A percentile compares a stretch with the other conserved stretches of the same genome.
Evolutionary conservation across 139 green algal genomes (phyloP).

Genomic region (Chlamydomonas sphaeroides): DNA sequence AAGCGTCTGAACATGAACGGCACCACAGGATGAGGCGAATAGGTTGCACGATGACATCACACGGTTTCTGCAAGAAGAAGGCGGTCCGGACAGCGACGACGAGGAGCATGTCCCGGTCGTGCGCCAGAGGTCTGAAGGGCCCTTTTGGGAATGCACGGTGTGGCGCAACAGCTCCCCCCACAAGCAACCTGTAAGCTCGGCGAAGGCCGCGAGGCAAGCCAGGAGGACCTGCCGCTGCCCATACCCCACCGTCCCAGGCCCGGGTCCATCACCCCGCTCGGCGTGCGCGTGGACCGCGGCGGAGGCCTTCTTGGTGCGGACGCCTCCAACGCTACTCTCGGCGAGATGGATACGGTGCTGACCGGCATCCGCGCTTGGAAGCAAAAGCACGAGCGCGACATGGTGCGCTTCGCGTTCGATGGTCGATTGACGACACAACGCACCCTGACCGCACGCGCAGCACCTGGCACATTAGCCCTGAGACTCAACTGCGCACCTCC

Average conservation of each 20-base stretch:
- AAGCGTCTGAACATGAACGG: not conserved
- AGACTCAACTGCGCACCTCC: too few relatives aligned
- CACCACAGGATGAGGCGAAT: constrained; percentile 4
- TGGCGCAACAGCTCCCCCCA: not conserved
- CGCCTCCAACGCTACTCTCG: not conserved
- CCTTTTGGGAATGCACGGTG: too few relatives aligned
- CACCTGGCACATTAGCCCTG: too few relatives aligned
- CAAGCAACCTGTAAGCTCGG: not conserved
- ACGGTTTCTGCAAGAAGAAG: constrained; percentile 9
- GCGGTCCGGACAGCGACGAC: constrained; percentile 5
- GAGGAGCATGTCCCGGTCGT: not conserved
- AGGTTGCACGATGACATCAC: constrained; percentile 5
- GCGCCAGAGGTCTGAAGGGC: not conserved
- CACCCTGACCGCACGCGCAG: too few relatives aligned
- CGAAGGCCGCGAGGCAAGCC: too few relatives aligned
- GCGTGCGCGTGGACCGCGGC: constrained; percentile 31
- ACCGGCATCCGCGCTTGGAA: constrained; percentile 29
- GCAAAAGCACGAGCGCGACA: constrained; percentile 39
- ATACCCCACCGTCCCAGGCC: not conserved
- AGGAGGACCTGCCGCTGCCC: not conserved
- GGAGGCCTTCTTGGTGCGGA: not conserved
- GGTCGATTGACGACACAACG: too few relatives aligned
- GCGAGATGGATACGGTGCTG: constrained; percentile 23
- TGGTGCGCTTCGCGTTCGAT: too few relatives aligned
- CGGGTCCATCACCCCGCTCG: constrained; percentile 27